These are phyloP conservation scores for Setaria viridis DNA, from an alignment of 202 grass and related monocot genomes.

Conservation along the genomic window DNA sequence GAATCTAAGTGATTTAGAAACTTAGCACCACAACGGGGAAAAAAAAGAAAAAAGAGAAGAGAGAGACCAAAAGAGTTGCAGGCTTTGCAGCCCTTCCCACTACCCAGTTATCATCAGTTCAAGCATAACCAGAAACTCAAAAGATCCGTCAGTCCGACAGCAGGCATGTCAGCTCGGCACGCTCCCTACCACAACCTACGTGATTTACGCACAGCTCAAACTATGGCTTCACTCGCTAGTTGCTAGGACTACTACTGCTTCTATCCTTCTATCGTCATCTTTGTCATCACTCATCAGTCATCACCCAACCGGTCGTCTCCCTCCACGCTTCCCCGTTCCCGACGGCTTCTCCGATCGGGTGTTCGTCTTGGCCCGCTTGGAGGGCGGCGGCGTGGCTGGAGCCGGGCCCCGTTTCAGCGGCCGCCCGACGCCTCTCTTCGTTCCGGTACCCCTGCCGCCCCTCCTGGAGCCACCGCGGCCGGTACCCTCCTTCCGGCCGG, in stretches of 20 bases:
- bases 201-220: slow-evolving; percentile 40
- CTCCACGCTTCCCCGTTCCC: slow-evolving; percentile 49
- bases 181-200: background rate
- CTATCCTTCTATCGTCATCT: background rate
- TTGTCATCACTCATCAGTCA: background rate
- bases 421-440: slow-evolving; percentile 76
- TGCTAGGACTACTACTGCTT: background rate
- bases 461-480: slow-evolving; percentile 51
- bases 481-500: slow-evolving; percentile 42
- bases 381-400: slow-evolving; percentile 47
- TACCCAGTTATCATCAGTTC: slow-evolving; percentile 1
- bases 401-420: slow-evolving; percentile 61
- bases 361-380: slow-evolving; percentile 79
- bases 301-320: slow-evolving; percentile 40
- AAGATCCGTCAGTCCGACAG: slow-evolving; percentile 11
- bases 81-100: background rate
- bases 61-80: background rate
- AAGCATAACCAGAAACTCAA: background rate
- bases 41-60: too few relatives aligned
- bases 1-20: background rate
- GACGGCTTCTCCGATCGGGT: slow-evolving; percentile 46
- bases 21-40: too few relatives aligned
- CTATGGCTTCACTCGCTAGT: slow-evolving; percentile 8
- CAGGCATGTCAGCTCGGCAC: slow-evolving; percentile 18
- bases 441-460: slow-evolving; percentile 24